A percentile compares a stretch with the other conserved stretches of the same genome.
Evolutionary conservation across 1,284 basidiomycete genomes (phyloP).

Genomic region (Ustilago vetiveriae): DNA sequence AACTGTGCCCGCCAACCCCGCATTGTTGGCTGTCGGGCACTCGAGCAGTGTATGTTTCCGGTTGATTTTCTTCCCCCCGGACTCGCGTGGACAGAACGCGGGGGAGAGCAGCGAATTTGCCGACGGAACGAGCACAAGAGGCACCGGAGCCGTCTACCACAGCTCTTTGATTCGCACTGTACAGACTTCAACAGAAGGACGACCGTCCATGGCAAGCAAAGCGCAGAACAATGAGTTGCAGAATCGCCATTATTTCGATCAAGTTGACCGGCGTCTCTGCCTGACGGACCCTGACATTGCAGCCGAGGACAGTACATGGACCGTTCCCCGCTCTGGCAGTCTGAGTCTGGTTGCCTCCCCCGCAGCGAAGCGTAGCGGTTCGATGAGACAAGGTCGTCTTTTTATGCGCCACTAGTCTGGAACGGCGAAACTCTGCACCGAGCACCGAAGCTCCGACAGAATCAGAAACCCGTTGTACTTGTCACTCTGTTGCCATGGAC

Average conservation of each 20-base stretch:
- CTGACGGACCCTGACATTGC: too few relatives aligned
- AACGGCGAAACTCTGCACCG: conserved; percentile 18
- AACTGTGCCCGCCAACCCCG: conserved; percentile 5
- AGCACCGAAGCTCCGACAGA: conserved; percentile 7
- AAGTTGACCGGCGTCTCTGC: neutral
- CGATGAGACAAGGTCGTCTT: neutral
- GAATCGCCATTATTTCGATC: neutral
- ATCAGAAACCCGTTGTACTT: too few relatives aligned
- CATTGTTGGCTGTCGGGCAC: neutral
- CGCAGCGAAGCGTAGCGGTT: neutral
- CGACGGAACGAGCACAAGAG: neutral
- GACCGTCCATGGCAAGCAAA: too few relatives aligned
- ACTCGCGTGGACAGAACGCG: conserved; percentile 7
- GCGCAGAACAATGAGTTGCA: too few relatives aligned
- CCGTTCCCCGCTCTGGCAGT: neutral
- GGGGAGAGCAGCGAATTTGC: conserved; percentile 1
- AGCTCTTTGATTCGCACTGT: neutral
- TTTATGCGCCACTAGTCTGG: neutral
- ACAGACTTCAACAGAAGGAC: neutral
- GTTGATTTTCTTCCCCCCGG: neutral
- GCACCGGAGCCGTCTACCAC: neutral
- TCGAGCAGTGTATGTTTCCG: neutral
- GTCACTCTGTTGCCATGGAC: neutral
- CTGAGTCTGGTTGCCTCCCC: neutral
- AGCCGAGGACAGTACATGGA: neutral